Conservation (phyloP, 2,329 filamentous ascomycete genomes). For the Colletotrichum melonis region DNA sequence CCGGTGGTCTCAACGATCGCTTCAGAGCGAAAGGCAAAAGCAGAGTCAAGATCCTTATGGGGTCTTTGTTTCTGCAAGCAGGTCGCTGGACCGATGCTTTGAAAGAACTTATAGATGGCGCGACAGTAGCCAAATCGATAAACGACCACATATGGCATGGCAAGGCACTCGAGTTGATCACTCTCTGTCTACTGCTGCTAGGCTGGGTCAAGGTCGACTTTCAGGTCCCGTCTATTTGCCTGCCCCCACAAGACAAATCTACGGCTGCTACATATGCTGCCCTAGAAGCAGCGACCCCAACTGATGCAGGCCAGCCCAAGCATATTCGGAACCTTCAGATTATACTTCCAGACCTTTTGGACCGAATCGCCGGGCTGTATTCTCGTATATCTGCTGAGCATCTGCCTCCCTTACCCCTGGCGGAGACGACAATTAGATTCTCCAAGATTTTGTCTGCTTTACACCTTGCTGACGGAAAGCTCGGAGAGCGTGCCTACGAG, state of each 20-base stretch:
- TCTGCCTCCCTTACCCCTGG: conserved; percentile 76
- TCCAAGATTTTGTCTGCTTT: conserved; percentile 76
- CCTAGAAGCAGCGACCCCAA: conserved; percentile 40
- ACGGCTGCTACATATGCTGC: conserved; percentile 35
- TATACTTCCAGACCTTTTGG: conserved; percentile 78
- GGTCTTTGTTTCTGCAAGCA: conserved; percentile 87
- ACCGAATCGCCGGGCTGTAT: conserved; percentile 80
- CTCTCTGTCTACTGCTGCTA: conserved; percentile 84
- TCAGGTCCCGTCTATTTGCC: conserved; percentile 72
- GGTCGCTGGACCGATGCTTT: conserved; percentile 92
- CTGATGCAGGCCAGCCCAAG: conserved; percentile 59
- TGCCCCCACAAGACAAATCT: conserved; percentile 61
- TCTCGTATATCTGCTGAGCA: conserved; percentile 76
- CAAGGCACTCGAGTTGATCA: conserved; percentile 89
- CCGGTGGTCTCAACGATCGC: conserved; percentile 78
- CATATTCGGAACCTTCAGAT: conserved; percentile 65
- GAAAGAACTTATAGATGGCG: conserved; percentile 84
- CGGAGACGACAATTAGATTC: conserved; percentile 79
- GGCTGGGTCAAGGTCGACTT: conserved; percentile 89
- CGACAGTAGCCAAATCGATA: conserved; percentile 78
- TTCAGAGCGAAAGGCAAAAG: conserved; percentile 85
- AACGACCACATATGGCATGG: conserved; percentile 98
- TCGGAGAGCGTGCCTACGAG: conserved; percentile 70
- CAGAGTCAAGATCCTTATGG: conserved; percentile 82
- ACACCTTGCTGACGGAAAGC: conserved; percentile 71